Evolutionary conservation across 2,329 filamentous ascomycete genomes (phyloP).

Genomic region (Pestalotiopsis sp.): DNA sequence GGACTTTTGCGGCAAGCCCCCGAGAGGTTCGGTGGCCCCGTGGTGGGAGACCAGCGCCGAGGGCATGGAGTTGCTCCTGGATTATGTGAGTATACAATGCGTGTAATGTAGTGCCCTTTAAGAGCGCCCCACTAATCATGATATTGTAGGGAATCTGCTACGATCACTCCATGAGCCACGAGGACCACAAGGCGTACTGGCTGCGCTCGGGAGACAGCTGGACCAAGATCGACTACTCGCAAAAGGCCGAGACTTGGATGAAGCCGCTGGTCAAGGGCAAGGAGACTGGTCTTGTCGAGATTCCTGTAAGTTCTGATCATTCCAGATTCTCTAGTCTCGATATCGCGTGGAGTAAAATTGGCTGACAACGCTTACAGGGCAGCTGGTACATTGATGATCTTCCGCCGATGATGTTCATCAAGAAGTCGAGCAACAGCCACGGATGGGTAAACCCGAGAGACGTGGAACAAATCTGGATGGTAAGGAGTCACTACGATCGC

Average conservation of each 20-base stretch:
- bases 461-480: conserved; percentile 68
- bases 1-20: conserved; percentile 72
- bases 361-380: conserved; percentile 27
- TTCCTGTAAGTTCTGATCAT: conserved; percentile 41
- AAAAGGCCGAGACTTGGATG: conserved; percentile 68
- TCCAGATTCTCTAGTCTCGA: not conserved
- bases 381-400: conserved; percentile 68
- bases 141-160: conserved; percentile 70
- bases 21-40: conserved; percentile 72
- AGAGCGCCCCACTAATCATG: conserved; percentile 56
- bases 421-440: conserved; percentile 65
- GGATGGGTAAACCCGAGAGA: conserved; percentile 62
- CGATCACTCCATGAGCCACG: conserved; percentile 68
- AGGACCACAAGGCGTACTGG: conserved; percentile 68
- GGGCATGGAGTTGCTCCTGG: conserved; percentile 65
- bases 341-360: no score
- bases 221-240: conserved; percentile 69
- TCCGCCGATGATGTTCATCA: conserved; percentile 75
- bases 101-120: no score
- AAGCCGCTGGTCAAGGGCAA: conserved; percentile 62
- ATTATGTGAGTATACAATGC: conserved; percentile 47
- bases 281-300: conserved; percentile 67
- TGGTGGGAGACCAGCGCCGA: conserved; percentile 61
- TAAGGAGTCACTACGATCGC: no score
- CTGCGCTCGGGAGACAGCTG: conserved; percentile 65